Evolutionary conservation across 345 rosid species (phyloP), one percentile per base, ranked within the genome.

Genomic region (Corchorus olitorius): DNA sequence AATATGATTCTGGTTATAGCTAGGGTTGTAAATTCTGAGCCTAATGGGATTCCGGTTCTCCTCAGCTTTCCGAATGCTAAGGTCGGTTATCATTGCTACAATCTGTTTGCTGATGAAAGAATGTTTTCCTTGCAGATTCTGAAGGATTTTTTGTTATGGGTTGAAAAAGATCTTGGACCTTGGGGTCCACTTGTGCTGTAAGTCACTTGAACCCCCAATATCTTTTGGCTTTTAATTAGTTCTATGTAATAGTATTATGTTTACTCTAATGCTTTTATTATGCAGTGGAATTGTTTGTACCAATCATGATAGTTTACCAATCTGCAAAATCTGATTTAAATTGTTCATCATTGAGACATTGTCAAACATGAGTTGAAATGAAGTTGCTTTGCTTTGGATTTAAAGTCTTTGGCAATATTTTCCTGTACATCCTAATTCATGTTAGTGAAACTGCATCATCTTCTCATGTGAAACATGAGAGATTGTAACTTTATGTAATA

Each of bases 111-210:
- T 82, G 79, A 83, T 73, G 19, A 67, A 69, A 73, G 8, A 35
- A 27, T 50, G 50, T 77, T 48, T 43, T 48, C 77, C 73, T 19
- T 87, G 84, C 95, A 97, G 99, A 87, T 91, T 10, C 78, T 97
- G 83, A 97, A 86, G 92, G 95, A 92, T 78, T 97, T 96, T 88
- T 83, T 97, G 75, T 61, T 87, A 86, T 97, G 99, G 99, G 98
- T 97, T 83, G 90, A 94, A 37, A 78, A 85, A 80, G 97, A 97
- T 81, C 94, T 97, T 71, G 99, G 99, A 39, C 89, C 94, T 68
- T 97, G 97, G 98, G 99, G 99, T 79, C 99, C 99, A 7, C 87
- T 97, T 45, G 98, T 84, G 20, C 73, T 97, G 99, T 97, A 87
- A 94, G 97, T 87, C 19, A 61, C 75, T 71, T 68, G 39, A 54